Evolutionary conservation across 2,329 filamentous ascomycete genomes (phyloP).

Genomic region (Ophiostoma pallidulum): DNA sequence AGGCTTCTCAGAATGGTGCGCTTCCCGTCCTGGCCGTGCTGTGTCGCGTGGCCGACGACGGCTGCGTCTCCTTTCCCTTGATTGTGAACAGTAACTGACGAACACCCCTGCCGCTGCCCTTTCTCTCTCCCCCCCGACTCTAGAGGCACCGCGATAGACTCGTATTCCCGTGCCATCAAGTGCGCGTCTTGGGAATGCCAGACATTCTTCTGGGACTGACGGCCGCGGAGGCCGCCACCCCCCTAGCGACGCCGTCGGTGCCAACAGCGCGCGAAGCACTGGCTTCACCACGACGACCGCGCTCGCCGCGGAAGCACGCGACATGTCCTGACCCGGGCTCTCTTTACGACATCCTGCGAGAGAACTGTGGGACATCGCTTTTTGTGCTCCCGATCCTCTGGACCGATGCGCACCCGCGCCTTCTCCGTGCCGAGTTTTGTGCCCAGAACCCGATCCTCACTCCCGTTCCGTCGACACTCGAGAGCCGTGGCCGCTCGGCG

Average conservation of each 20-base stretch:
- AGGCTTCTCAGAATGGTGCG: too few species aligned
- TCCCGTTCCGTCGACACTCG: conserved; percentile 28
- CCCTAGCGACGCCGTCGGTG: neutral
- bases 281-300: neutral
- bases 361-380: conserved; percentile 37
- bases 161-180: too few species aligned
- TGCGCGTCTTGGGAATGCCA: too few species aligned
- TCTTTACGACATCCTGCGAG: conserved; percentile 42
- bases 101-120: too few species aligned
- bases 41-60: too few species aligned
- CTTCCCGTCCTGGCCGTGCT: too few species aligned
- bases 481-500: conserved; percentile 18
- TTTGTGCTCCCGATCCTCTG: conserved; percentile 46
- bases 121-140: too few species aligned
- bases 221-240: neutral
- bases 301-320: neutral
- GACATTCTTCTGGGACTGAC: too few species aligned
- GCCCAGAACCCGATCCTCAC: conserved; percentile 32
- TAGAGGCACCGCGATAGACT: too few species aligned
- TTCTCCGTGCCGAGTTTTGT: conserved; percentile 39
- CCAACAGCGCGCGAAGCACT: neutral
- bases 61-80: too few species aligned
- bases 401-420: conserved; percentile 41
- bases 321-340: conserved; percentile 36
- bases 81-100: too few species aligned